Percentiles rank a stretch among this genome's conserved stretches.
Evolutionary conservation across 306 rosid genomes (phyloP).

Genomic region (Lathyrus oleraceus): DNA sequence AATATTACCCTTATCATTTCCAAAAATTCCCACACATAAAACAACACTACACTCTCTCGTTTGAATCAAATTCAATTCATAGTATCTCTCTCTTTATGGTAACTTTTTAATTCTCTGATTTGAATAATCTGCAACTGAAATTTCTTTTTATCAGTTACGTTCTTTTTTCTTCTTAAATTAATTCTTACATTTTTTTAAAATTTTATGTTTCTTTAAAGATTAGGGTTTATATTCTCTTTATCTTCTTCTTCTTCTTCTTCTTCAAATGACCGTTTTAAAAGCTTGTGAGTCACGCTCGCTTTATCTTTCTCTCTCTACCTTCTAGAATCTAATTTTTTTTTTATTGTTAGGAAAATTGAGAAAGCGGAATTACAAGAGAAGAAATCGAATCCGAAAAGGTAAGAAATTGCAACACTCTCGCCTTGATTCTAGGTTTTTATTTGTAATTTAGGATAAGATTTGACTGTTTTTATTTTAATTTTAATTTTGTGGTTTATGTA

Average conservation of each 20-base stretch:
- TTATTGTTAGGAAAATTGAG: conserved; percentile 38
- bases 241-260: conserved; percentile 10
- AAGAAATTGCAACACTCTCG: background rate
- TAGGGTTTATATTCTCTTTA: background rate
- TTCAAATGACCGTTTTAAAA: conserved; percentile 56
- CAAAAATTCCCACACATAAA: background rate
- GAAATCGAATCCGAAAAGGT: background rate
- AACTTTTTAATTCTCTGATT: background rate
- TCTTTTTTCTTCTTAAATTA: background rate
- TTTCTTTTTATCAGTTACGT: background rate
- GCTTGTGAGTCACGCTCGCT: conserved; percentile 31
- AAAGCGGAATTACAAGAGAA: background rate
- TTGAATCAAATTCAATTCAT: background rate
- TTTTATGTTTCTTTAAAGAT: too few relatives aligned
- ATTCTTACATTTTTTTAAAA: too few relatives aligned
- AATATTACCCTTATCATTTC: conserved; percentile 1
- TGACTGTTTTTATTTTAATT: background rate
- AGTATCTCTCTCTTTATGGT: background rate
- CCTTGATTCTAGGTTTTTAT: conserved; percentile 10
- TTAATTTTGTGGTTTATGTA: too few relatives aligned
- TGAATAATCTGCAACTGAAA: background rate
- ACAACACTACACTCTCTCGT: background rate
- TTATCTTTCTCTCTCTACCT: background rate
- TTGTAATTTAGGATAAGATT: background rate
- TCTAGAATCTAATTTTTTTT: background rate